Conservation (phyloP, 2,329 filamentous ascomycete species). For the Penicillium sclerotiorum region DNA sequence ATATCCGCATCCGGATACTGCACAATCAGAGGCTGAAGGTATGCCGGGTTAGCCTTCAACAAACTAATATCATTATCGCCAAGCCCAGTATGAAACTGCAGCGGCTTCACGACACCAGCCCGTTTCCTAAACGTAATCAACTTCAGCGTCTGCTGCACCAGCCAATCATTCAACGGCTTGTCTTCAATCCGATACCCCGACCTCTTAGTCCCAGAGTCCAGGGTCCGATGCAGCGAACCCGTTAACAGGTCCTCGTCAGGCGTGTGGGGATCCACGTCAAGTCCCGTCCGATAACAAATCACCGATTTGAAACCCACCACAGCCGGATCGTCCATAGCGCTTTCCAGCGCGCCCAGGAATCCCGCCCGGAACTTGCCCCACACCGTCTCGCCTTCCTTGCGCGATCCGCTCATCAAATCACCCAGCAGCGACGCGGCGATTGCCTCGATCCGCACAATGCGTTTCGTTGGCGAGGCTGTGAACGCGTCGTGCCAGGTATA, state of each 20-base stretch:
- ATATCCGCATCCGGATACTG: constrained; percentile 70
- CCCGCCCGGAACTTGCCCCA: constrained; percentile 28
- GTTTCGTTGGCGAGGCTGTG: constrained; percentile 64
- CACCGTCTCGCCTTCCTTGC: constrained; percentile 35
- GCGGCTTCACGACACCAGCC: constrained; percentile 62
- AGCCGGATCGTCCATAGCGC: constrained; percentile 63
- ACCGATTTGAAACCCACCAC: constrained; percentile 83
- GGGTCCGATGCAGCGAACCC: constrained; percentile 31
- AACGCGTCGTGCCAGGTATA: constrained; percentile 69
- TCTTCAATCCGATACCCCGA: constrained; percentile 55
- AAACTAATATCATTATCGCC: constrained; percentile 78
- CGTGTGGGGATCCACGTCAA: constrained; percentile 61
- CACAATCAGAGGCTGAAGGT: constrained; percentile 73
- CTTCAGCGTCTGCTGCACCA: constrained; percentile 66
- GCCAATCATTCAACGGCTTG: constrained; percentile 67
- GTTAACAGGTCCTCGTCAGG: constrained; percentile 42
- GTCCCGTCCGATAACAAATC: constrained; percentile 77
- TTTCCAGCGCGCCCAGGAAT: constrained; percentile 51
- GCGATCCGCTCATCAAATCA: constrained; percentile 40
- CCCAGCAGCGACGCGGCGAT: constrained; percentile 67
- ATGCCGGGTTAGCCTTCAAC: constrained; percentile 70
- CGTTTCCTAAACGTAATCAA: constrained; percentile 52
- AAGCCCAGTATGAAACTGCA: constrained; percentile 83
- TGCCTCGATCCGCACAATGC: constrained; percentile 77
- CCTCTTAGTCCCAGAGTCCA: constrained; percentile 28